Percentiles rank a stretch among this genome's conserved stretches.
Evolutionary conservation across 176 grass and related monocot genomes (phyloP).

Genomic region (Oryza glaberrima): DNA sequence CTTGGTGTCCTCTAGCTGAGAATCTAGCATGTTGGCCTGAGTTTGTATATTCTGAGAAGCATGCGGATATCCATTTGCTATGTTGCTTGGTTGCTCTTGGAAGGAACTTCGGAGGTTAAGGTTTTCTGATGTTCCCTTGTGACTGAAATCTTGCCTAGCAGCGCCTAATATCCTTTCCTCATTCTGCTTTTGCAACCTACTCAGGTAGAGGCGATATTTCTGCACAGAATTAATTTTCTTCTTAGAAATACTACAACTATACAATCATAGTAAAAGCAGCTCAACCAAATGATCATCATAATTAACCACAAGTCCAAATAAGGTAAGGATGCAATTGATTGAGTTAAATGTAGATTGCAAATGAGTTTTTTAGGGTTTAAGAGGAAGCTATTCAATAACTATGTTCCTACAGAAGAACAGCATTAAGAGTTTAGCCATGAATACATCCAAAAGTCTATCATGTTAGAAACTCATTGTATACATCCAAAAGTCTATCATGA

Average conservation of each 20-base stretch:
- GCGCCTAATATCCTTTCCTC: conserved; percentile 63
- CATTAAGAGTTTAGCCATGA: conserved; percentile 3
- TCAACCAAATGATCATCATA: neutral
- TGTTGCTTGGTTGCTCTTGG: conserved; percentile 53
- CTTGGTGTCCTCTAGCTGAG: conserved; percentile 56
- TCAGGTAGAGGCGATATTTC: conserved; percentile 99
- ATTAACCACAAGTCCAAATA: neutral
- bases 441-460: neutral
- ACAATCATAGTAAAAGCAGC: neutral
- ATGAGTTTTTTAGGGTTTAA: conserved; percentile 3
- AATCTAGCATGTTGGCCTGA: conserved; percentile 49
- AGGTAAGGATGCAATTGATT: neutral
- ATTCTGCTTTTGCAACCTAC: conserved; percentile 93
- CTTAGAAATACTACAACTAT: conserved; percentile 17
- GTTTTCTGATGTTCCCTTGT: conserved; percentile 53
- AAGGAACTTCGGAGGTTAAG: conserved; percentile 57
- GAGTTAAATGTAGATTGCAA: conserved; percentile 26
- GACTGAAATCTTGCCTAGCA: conserved; percentile 59
- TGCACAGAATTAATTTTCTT: conserved; percentile 54
- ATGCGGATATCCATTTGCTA: conserved; percentile 35
- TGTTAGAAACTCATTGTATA: conserved; percentile 5
- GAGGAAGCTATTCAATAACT: conserved; percentile 12
- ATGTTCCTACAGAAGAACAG: neutral
- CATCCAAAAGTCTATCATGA: neutral
- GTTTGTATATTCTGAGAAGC: conserved; percentile 50